phyloP scores from a whole-genome alignment of 345 rosid genomes.

The Eucalyptus lansdowneana region DNA sequence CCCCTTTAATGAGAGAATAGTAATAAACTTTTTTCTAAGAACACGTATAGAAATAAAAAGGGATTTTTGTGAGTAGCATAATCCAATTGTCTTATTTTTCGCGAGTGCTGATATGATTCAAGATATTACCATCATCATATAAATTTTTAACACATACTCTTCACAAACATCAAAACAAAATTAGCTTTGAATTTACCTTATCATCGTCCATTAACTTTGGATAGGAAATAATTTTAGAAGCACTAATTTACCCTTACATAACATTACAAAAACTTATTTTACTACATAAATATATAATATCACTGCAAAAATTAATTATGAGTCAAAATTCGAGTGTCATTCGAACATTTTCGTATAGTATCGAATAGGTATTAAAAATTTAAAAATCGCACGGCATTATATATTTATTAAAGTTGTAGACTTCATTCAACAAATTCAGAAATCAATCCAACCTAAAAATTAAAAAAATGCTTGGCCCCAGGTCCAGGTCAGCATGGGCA shows the following conservation, averaged over 20 bases:
- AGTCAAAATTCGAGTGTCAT: too few relatives aligned
- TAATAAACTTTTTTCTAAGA: not conserved
- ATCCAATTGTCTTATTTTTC: not conserved
- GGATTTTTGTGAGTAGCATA: not conserved
- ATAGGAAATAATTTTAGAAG: fast-evolving
- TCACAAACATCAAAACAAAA: fast-evolving
- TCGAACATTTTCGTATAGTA: too few relatives aligned
- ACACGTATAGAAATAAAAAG: not conserved
- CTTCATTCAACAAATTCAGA: not conserved
- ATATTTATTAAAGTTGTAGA: not conserved
- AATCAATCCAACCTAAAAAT: not conserved
- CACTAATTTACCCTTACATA: too few relatives aligned
- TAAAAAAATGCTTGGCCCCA: not conserved
- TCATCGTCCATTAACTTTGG: too few relatives aligned
- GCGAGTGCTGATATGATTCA: fast-evolving
- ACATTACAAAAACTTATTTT: not conserved
- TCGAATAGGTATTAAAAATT: fast-evolving
- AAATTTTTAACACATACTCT: not conserved
- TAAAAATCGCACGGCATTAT: fast-evolving
- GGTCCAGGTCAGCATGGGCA: not conserved
- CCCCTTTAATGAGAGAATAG: not conserved
- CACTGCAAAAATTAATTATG: too few relatives aligned
- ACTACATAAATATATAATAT: not conserved
- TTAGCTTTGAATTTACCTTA: too few relatives aligned
- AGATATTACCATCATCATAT: not conserved